Percentiles rank a stretch among this genome's conserved stretches.
These are phyloP conservation scores for Apophysomyces sp. DNA, from an alignment of 371 early-diverging fungal genomes.

Conservation along the genomic window DNA sequence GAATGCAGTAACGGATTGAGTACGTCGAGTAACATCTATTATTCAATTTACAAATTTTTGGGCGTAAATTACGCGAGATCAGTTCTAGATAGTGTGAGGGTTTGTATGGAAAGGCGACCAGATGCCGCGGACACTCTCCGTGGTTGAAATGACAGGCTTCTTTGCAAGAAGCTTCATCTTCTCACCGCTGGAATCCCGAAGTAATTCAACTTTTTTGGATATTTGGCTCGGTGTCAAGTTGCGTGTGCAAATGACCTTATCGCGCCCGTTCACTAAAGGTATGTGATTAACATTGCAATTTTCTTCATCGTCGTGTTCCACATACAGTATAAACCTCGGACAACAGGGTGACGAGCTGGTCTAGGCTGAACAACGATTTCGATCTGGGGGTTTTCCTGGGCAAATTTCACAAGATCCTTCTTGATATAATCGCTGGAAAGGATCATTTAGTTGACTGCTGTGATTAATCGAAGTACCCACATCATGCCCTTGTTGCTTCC, in stretches of 20 bases:
- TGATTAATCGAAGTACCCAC: constrained; percentile 40
- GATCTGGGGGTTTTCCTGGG: constrained; percentile 76
- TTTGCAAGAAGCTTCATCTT: constrained; percentile 64
- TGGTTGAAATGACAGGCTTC: constrained; percentile 77
- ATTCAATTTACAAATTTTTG: neutral
- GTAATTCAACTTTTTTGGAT: constrained; percentile 56
- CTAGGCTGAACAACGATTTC: constrained; percentile 79
- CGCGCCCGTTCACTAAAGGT: constrained; percentile 65
- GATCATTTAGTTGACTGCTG: neutral
- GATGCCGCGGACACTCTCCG: constrained; percentile 82
- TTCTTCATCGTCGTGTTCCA: neutral
- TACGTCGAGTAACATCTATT: neutral
- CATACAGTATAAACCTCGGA: constrained; percentile 76
- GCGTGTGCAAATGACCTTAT: constrained; percentile 73
- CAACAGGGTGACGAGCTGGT: constrained; percentile 75
- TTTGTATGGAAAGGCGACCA: constrained; percentile 85
- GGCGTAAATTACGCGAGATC: neutral
- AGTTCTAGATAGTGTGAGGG: constrained; percentile 61
- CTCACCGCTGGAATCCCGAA: constrained; percentile 72
- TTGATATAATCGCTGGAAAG: constrained; percentile 66
- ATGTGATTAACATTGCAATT: neutral
- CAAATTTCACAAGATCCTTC: constrained; percentile 64
- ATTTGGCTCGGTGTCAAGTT: constrained; percentile 65
- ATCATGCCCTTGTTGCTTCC: constrained; percentile 82
- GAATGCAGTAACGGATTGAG: neutral